Evolutionary conservation across 495 filamentous ascomycete genomes (phyloP).

Genomic region (Aspergillus bertholletiae): DNA sequence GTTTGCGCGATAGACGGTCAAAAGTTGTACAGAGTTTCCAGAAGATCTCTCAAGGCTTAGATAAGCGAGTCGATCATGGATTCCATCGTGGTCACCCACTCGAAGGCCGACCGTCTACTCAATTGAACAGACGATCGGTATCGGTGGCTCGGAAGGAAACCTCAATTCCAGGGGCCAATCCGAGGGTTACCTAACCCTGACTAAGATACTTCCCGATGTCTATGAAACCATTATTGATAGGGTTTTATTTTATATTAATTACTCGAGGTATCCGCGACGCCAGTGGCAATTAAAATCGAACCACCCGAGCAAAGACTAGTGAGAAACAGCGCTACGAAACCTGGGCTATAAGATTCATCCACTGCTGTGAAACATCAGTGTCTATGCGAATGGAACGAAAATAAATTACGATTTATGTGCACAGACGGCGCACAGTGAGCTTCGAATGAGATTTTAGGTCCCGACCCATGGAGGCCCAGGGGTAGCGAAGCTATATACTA

Average conservation of each 20-base stretch:
- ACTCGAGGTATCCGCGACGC: neutral
- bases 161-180: neutral
- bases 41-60: neutral
- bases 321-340: neutral
- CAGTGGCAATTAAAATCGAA: neutral
- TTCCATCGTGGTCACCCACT: no score
- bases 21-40: neutral
- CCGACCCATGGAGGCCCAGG: neutral
- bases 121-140: neutral
- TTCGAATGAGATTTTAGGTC: neutral
- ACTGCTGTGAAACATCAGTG: neutral
- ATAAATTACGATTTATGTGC: neutral
- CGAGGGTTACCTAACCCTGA: no score
- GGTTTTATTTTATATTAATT: neutral
- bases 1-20: slow-evolving; percentile 6
- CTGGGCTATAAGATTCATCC: neutral
- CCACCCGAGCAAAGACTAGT: neutral
- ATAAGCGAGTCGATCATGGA: neutral
- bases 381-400: neutral
- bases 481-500: neutral
- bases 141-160: neutral
- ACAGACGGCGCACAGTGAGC: neutral
- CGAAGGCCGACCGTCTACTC: no score
- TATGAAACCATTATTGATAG: neutral
- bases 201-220: neutral